Evolutionary conservation across 2,329 filamentous ascomycete species (phyloP).

Genomic region (Paecilomyces sp.): DNA sequence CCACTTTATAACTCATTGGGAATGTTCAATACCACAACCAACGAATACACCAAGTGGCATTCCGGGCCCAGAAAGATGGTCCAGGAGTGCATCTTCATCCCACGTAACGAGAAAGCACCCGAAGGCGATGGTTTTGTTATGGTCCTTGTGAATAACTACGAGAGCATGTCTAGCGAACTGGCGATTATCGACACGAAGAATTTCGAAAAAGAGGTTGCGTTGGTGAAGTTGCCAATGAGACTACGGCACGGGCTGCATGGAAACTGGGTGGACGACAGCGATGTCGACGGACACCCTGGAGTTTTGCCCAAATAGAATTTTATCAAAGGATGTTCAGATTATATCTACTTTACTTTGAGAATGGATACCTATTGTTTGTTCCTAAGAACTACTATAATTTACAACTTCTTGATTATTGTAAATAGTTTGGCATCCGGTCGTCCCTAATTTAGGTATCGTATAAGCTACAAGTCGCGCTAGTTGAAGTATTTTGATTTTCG

Average conservation of each 20-base stretch:
- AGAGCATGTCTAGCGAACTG: background rate
- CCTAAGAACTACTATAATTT: no score
- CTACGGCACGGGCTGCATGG: background rate
- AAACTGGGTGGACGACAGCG: background rate
- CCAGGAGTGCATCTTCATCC: background rate
- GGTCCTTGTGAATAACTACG: background rate
- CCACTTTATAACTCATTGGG: background rate
- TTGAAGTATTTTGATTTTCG: no score
- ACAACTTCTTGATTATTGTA: no score
- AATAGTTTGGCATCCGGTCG: no score
- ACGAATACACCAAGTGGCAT: background rate
- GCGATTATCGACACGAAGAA: background rate
- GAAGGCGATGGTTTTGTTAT: background rate
- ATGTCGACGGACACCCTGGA: background rate
- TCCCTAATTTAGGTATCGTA: no score
- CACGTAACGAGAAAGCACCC: background rate
- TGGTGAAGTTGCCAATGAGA: background rate
- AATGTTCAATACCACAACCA: background rate
- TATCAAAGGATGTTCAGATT: no score
- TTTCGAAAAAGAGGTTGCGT: background rate
- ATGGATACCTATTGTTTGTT: no score
- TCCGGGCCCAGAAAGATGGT: background rate
- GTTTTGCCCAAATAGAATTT: background rate
- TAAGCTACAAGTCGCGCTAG: no score
- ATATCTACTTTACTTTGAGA: no score